Conservation (phyloP, 495 filamentous ascomycete genomes). For the Trichocladium antarcticum region DNA sequence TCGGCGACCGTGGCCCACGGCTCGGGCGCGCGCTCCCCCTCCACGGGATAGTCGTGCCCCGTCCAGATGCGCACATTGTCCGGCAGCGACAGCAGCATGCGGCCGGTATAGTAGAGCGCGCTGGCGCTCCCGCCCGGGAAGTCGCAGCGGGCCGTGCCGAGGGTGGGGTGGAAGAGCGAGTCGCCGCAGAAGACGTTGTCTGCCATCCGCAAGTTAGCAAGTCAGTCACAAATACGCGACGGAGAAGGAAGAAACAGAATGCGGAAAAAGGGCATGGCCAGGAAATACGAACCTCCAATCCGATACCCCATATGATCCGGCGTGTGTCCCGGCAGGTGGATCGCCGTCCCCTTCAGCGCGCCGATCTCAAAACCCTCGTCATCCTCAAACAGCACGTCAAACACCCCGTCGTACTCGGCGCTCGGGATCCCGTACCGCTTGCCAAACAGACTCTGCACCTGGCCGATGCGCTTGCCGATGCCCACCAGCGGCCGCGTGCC, state of each 20-base stretch:
- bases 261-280: background rate
- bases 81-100: constrained; percentile 37
- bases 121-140: constrained; percentile 46
- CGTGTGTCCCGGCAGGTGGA: constrained; percentile 52
- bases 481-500: constrained; percentile 30
- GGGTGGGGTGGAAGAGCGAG: constrained; percentile 47
- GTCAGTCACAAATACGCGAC: background rate
- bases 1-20: constrained; percentile 41
- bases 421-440: constrained; percentile 35
- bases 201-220: background rate
- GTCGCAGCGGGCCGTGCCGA: constrained; percentile 49
- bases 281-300: constrained; percentile 33
- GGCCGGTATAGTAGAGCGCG: constrained; percentile 36
- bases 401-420: constrained; percentile 35
- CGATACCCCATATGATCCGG: constrained; percentile 51
- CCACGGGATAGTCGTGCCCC: constrained; percentile 41
- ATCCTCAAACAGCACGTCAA: constrained; percentile 44
- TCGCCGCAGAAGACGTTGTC: constrained; percentile 51
- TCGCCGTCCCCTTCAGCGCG: constrained; percentile 30
- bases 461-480: constrained; percentile 45
- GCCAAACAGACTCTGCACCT: constrained; percentile 42
- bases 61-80: constrained; percentile 40
- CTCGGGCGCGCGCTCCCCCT: constrained; percentile 19
- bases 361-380: constrained; percentile 44
- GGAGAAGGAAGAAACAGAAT: background rate